These are phyloP conservation scores for Pythium dissimile DNA, from an alignment of 352 stramenopile genomes.

Conservation along the genomic window DNA sequence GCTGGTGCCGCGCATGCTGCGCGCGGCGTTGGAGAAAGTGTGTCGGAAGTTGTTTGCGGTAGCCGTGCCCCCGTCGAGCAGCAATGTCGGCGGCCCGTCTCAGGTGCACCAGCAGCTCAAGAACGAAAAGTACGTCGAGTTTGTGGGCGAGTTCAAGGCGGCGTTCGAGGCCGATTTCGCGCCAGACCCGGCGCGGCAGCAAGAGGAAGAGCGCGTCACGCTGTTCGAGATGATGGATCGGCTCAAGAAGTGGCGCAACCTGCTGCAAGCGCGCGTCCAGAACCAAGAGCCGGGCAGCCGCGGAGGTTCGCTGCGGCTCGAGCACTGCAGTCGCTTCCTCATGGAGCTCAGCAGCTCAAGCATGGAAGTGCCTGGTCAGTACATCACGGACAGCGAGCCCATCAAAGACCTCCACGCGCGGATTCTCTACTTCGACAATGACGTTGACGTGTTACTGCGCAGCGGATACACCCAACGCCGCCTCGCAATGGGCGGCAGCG, in stretches of 20 bases:
- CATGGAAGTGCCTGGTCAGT: slow-evolving; percentile 91
- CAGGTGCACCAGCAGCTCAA: slow-evolving; percentile 66
- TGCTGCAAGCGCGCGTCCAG: slow-evolving; percentile 85
- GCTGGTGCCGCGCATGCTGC: slow-evolving; percentile 84
- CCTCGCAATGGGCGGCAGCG: slow-evolving; percentile 85
- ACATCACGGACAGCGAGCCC: slow-evolving; percentile 88
- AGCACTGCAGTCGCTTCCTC: slow-evolving; percentile 87
- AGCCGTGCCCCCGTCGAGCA: slow-evolving; percentile 1
- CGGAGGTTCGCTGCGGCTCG: slow-evolving; percentile 57
- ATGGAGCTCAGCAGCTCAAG: slow-evolving; percentile 84
- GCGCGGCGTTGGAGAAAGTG: slow-evolving; percentile 89
- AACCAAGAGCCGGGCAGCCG: slow-evolving; percentile 30
- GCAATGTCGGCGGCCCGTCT: background rate
- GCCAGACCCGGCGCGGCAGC: slow-evolving; percentile 25
- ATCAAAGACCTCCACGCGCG: slow-evolving; percentile 91
- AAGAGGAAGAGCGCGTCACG: slow-evolving; percentile 34
- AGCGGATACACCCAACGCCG: slow-evolving; percentile 91
- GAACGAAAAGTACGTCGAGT: slow-evolving; percentile 85
- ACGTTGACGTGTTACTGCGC: slow-evolving; percentile 78
- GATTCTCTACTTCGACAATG: slow-evolving; percentile 87
- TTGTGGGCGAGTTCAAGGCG: slow-evolving; percentile 86
- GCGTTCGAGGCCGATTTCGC: slow-evolving; percentile 87
- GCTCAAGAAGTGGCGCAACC: slow-evolving; percentile 89
- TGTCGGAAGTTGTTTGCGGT: slow-evolving; percentile 89
- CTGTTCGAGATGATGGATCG: slow-evolving; percentile 86